Evolutionary conservation across 148 eudicot species (phyloP), one percentile per base, ranked within the genome.

Genomic region (Limonium bicolor): DNA sequence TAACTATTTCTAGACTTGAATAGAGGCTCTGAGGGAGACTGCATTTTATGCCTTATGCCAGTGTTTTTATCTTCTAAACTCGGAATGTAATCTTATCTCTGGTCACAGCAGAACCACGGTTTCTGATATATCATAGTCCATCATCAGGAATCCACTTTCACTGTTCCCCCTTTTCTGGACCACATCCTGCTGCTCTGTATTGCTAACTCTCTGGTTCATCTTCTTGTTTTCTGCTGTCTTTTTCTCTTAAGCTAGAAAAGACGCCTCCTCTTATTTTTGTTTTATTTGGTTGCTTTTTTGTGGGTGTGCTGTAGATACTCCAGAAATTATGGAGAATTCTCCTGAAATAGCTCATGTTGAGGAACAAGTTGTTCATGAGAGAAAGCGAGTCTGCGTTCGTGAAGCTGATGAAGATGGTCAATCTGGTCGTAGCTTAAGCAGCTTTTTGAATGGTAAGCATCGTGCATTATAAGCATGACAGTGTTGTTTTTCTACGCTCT

Each of bases 361-460:
- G 46, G 56, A 62, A 50, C 62, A 58, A 41, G 50, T 55, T 32
- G 27, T 56, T 50, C 42, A 40, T 52, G 38, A 43, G 30, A 63
- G 45, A 19, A 69, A 72, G 66, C 66, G 56, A 47, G 39, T 53
- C 18, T 45, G 61, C 41, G 43, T 53, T 51, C 51, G 59, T 27
- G 55, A 59, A 48, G 64, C 34, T 37, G 51, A 46, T 45, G 53
- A 61, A 33, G 22, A 46, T 37, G 43, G 38, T 41, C 63, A 56
- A 33, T 21, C 30, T 44, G 71, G 68, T 66, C 63, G 69, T 19
- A 53, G 54, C 34, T 36, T 70, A n/a, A n/a, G n/a, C 37, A 48
- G 29, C 40, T 58, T 64, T 51, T 64, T 67, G 20, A 48, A 63
- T 61, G 79, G 86, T 65, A 62, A 0, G 17, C 16, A 40, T 29